phyloP scores from a whole-genome alignment of 352 stramenopile genomes.

The Pythium aphanidermatum region DNA sequence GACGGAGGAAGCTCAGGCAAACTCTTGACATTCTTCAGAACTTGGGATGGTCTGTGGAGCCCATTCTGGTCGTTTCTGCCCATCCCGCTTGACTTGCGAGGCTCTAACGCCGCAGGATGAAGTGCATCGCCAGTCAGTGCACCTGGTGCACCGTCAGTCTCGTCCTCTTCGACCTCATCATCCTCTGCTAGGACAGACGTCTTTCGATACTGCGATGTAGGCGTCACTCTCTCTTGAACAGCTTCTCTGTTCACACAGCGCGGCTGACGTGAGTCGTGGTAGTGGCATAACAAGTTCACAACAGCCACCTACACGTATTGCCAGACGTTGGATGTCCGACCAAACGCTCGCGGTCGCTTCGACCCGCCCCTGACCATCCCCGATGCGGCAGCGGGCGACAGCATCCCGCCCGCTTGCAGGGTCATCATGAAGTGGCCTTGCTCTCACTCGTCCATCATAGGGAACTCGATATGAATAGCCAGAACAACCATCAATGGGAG shows the following conservation, averaged over 20 bases:
- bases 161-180: conserved; percentile 9
- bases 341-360: conserved; percentile 40
- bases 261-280: background rate
- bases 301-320: conserved; percentile 55
- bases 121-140: conserved; percentile 7
- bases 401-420: no score
- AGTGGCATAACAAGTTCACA: no score
- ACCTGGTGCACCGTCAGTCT: no score
- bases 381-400: background rate
- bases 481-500: conserved; percentile 1
- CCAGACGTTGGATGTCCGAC: conserved; percentile 66
- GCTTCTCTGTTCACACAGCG: conserved; percentile 15
- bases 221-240: conserved; percentile 35
- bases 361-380: background rate
- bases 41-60: background rate
- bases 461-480: conserved; percentile 15
- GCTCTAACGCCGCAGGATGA: no score
- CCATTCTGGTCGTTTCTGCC: background rate
- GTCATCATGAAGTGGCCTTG: no score
- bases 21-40: conserved; percentile 23
- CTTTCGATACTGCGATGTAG: conserved; percentile 11
- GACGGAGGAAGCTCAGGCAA: conserved; percentile 32
- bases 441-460: no score
- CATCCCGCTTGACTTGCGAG: no score
- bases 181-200: background rate